Evolutionary conservation across 2,329 filamentous ascomycete species (phyloP), one percentile per base, ranked within the genome.

Genomic region (Stachybotrys echinatus): DNA sequence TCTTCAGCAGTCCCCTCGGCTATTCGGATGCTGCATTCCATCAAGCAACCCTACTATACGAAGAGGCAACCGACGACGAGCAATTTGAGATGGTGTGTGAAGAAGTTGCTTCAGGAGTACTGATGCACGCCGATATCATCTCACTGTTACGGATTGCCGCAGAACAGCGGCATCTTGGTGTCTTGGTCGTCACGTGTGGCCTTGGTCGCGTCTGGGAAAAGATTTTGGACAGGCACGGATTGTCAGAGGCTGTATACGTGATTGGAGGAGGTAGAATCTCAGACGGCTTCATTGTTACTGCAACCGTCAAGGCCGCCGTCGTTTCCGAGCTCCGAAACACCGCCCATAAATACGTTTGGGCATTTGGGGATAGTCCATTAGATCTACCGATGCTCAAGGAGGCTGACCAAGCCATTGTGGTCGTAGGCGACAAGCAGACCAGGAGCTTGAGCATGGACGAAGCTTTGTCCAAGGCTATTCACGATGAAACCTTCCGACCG

Each of bases 351-450:
- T 80, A 42, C 73, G 75, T 84, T 18, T 75, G 68, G 60, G 82
- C 79, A 0, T 81, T 86, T 55, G 81, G 82, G n/a, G 81, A 85
- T 55, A 81, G 81, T 54, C 69, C 70, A 0, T 52, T 84, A 6
- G 83, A 86, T 54, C 38, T 86, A 18, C 61, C 66, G 0, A 87
- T 87, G 83, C 54, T 86, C 12, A 54, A 53, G 3, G 55, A 64
- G 31, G 82, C 83, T 0, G 63, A 85, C 54, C 51, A 74, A 50
- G 76, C 80, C 0, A 59, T 83, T 37, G 69, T 87, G 4, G 72
- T 86, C 0, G 77, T 81, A 3, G 78, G 79, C 1, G 62, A 76
- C 0, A 60, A 75, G 54, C 5, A 53, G 0, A 61, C 45, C 0
- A 70, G 79, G 47, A 84, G 78, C 60, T 72, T 68, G 37, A 70